Conservation (phyloP, 805 yeast genomes). For the Metschnikowia picachoensis region DNA sequence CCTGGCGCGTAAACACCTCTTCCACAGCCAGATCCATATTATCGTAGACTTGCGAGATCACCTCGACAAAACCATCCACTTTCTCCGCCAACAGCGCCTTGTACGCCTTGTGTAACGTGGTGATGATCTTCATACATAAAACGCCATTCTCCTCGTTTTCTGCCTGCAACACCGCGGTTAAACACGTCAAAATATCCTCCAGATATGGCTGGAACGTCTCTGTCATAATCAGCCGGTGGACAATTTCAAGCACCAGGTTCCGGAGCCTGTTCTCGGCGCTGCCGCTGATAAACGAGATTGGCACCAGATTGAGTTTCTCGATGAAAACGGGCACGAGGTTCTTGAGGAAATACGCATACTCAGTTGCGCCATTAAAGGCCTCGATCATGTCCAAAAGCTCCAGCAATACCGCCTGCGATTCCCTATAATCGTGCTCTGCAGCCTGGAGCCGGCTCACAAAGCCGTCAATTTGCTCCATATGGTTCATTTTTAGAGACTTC, state of each 20-base stretch:
- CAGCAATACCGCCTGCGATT: slow-evolving; percentile 65
- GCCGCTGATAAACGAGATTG: slow-evolving; percentile 62
- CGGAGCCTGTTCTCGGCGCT: slow-evolving; percentile 78
- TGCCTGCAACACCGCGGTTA: slow-evolving; percentile 55
- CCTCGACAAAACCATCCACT: slow-evolving; percentile 73
- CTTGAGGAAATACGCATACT: slow-evolving; percentile 72
- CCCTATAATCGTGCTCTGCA: slow-evolving; percentile 48
- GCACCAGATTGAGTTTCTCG: slow-evolving; percentile 58
- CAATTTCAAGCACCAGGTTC: slow-evolving; percentile 68
- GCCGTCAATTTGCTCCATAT: slow-evolving; percentile 58
- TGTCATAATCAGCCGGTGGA: slow-evolving; percentile 78
- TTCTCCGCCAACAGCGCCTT: slow-evolving; percentile 62
- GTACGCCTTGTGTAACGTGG: slow-evolving; percentile 81
- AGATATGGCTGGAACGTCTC: slow-evolving; percentile 76
- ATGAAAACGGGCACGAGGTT: slow-evolving; percentile 68
- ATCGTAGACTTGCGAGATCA: slow-evolving; percentile 71
- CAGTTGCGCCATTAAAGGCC: slow-evolving; percentile 73
- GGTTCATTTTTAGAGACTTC: slow-evolving; percentile 30
- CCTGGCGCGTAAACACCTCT: slow-evolving; percentile 51
- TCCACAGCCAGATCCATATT: slow-evolving; percentile 74
- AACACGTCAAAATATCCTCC: slow-evolving; percentile 50
- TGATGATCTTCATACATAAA: slow-evolving; percentile 80
- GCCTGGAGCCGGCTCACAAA: slow-evolving; percentile 63
- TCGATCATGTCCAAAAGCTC: slow-evolving; percentile 88
- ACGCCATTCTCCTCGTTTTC: slow-evolving; percentile 98